phyloP scores from a whole-genome alignment of 176 grass and related monocot genomes.

The Chrysopogon serrulatus region DNA sequence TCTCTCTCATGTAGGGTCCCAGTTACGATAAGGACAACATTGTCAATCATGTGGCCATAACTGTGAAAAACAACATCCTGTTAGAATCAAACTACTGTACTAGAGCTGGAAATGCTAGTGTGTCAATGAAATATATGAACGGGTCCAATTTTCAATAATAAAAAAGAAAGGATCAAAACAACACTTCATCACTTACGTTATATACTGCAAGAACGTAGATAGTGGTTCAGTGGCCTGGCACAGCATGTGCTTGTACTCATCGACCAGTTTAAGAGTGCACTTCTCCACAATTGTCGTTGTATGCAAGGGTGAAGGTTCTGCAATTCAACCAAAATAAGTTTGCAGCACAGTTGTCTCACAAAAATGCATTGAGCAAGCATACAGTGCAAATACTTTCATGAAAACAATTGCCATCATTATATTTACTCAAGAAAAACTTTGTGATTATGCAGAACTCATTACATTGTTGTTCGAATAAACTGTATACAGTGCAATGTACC shows the following conservation, averaged over 20 bases:
- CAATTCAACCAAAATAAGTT: slow-evolving; percentile 31
- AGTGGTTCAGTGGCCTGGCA: slow-evolving; percentile 93
- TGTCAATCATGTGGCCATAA: slow-evolving; percentile 96
- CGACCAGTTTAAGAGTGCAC: slow-evolving; percentile 94
- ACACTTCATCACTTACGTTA: slow-evolving; percentile 53
- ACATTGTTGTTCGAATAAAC: background rate
- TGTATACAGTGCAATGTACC: background rate
- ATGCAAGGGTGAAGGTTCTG: slow-evolving; percentile 97
- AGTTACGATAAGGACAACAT: slow-evolving; percentile 99
- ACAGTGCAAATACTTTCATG: background rate
- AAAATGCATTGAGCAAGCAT: slow-evolving; percentile 1
- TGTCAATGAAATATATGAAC: background rate
- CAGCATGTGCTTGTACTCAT: slow-evolving; percentile 99
- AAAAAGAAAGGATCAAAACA: background rate
- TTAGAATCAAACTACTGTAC: slow-evolving; percentile 15
- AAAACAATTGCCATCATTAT: background rate
- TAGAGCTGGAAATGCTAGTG: background rate
- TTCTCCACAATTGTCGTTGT: slow-evolving; percentile 98
- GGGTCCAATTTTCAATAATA: background rate
- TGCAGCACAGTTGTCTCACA: background rate
- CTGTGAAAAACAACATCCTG: slow-evolving; percentile 28
- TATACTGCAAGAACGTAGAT: slow-evolving; percentile 91
- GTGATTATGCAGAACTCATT: background rate
- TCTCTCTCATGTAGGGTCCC: slow-evolving; percentile 98
- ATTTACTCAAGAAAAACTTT: background rate